phyloP scores from a whole-genome alignment of 352 stramenopile genomes.

The Globisporangium spinosum region DNA sequence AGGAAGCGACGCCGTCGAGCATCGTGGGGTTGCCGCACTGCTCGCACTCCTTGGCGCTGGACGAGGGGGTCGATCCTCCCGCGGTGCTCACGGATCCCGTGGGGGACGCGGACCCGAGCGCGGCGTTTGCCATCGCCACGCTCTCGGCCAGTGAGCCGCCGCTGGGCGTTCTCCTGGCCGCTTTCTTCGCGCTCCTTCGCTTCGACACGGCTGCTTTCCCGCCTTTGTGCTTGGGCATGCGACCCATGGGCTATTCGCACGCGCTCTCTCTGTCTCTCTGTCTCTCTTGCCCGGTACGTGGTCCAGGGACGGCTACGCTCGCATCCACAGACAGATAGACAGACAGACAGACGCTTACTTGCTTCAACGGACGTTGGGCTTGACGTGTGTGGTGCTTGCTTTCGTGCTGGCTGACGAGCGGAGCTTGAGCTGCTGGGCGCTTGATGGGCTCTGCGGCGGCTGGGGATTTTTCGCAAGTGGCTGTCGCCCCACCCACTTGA shows the following conservation, averaged over 20 bases:
- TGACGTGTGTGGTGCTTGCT: background rate
- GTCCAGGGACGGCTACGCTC: background rate
- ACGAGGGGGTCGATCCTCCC: constrained; percentile 20
- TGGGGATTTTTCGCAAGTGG: constrained; percentile 23
- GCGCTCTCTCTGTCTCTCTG: background rate
- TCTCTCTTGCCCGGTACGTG: background rate
- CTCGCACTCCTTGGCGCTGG: constrained; percentile 43
- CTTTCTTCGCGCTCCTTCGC: constrained; percentile 22
- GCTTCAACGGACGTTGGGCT: no score
- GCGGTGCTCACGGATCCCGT: constrained; percentile 17
- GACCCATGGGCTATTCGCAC: constrained; percentile 15
- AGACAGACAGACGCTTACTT: background rate
- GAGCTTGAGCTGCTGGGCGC: background rate
- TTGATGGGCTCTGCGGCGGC: constrained; percentile 6
- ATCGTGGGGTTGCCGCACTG: constrained; percentile 36
- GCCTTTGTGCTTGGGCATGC: constrained; percentile 22
- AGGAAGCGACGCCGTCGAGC: constrained; percentile 31
- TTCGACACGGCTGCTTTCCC: constrained; percentile 19
- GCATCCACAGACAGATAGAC: constrained; percentile 4
- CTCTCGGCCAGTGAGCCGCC: constrained; percentile 10
- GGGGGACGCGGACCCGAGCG: background rate
- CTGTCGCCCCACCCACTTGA: constrained; percentile 10
- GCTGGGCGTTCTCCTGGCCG: constrained; percentile 26
- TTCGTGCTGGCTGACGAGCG: background rate
- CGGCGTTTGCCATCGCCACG: constrained; percentile 16